Conservation (phyloP, 164 flowering plant species). For the Magnolia officinalis region DNA sequence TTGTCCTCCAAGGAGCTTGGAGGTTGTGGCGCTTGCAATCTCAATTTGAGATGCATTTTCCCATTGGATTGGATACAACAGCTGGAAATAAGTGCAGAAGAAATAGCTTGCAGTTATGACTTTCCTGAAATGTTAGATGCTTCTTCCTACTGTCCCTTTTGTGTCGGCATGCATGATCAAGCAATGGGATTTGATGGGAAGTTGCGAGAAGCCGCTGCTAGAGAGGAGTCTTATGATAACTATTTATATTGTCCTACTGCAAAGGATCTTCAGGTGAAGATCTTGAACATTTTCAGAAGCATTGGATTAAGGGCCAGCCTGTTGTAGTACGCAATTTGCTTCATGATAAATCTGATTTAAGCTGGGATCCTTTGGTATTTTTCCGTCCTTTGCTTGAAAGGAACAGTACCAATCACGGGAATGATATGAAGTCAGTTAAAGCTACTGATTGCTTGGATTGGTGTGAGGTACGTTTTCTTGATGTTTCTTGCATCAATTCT, state of each 20-base stretch:
- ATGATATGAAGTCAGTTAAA: slow-evolving; percentile 21
- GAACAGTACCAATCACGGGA: slow-evolving; percentile 20
- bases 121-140: slow-evolving; percentile 39
- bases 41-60: slow-evolving; percentile 53
- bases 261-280: slow-evolving; percentile 35
- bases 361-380: slow-evolving; percentile 72
- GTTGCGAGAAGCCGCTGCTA: slow-evolving; percentile 33
- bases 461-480: slow-evolving; percentile 58
- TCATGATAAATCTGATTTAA: slow-evolving; percentile 27
- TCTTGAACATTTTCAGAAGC: slow-evolving; percentile 69
- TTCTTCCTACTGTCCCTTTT: slow-evolving; percentile 42
- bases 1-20: slow-evolving; percentile 56
- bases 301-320: slow-evolving; percentile 74
- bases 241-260: slow-evolving; percentile 48
- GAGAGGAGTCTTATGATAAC: slow-evolving; percentile 52
- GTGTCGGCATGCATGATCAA: slow-evolving; percentile 25
- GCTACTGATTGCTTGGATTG: slow-evolving; percentile 51
- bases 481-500: background rate
- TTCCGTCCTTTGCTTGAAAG: slow-evolving; percentile 44
- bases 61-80: slow-evolving; percentile 52
- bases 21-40: slow-evolving; percentile 56
- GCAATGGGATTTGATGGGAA: slow-evolving; percentile 21
- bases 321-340: slow-evolving; percentile 62
- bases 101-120: slow-evolving; percentile 49
- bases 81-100: slow-evolving; percentile 55